phyloP scores from a whole-genome alignment of 140 eudicot genomes.

The Erigeron philadelphicus region DNA sequence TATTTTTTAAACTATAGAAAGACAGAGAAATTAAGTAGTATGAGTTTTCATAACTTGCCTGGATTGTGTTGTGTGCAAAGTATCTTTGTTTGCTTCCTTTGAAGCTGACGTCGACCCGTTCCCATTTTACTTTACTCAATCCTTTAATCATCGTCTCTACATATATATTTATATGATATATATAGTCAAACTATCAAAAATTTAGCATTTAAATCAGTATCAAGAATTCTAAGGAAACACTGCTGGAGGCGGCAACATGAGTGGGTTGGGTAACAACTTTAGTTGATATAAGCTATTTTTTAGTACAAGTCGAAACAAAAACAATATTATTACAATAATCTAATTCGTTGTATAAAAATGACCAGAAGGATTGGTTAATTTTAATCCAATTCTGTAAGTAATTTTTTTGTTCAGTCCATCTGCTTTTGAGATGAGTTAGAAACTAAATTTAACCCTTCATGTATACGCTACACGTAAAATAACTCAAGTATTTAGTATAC shows the following conservation, averaged over 20 bases:
- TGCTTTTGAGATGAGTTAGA: background rate
- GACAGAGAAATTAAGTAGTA: background rate
- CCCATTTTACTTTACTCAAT: constrained; percentile 64
- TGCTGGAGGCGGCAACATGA: background rate
- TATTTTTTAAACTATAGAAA: background rate
- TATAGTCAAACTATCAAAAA: background rate
- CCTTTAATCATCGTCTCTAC: constrained; percentile 69
- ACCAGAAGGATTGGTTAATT: background rate
- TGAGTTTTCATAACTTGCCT: constrained; percentile 44
- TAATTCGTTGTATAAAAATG: background rate
- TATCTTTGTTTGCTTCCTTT: constrained; percentile 70
- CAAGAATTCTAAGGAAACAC: background rate
- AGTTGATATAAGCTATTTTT: background rate
- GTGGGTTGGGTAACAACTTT: background rate
- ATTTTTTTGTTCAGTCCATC: background rate
- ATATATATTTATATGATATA: background rate
- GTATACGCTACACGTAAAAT: background rate
- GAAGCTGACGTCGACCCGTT: constrained; percentile 79
- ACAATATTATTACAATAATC: background rate
- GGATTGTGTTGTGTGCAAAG: constrained; percentile 86
- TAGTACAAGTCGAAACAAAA: background rate
- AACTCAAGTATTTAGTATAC: constrained; percentile 27
- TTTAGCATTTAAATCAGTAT: too few relatives aligned
- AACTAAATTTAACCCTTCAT: background rate
- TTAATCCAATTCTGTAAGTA: background rate